Conservation (phyloP, 192 early-diverging fungal genomes). For the Umbelopsis vinacea region DNA sequence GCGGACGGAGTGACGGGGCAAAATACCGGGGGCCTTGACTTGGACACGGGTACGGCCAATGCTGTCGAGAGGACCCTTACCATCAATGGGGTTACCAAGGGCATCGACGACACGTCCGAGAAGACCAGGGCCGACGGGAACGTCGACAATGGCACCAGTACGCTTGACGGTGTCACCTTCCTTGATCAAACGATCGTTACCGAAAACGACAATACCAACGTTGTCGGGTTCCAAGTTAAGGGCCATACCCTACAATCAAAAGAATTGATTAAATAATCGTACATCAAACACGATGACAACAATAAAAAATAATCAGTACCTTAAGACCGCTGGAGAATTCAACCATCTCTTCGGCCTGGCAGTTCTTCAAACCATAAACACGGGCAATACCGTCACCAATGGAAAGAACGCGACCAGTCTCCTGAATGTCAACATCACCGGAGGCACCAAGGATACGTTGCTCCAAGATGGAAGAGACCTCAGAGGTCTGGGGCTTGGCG, state of each 20-base stretch:
- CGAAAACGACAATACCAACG: conserved; percentile 99
- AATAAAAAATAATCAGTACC: conserved; percentile 60
- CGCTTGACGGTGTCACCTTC: conserved; percentile 99
- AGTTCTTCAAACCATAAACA: conserved; percentile 98
- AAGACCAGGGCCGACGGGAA: conserved; percentile 88
- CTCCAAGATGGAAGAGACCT: conserved; percentile 98
- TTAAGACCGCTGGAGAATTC: conserved; percentile 99
- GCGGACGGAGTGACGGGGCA: conserved; percentile 98
- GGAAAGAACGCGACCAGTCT: conserved; percentile 98
- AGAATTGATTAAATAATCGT: not conserved
- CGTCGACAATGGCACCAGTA: conserved; percentile 98
- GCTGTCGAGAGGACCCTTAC: conserved; percentile 95
- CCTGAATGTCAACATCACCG: conserved; percentile 88
- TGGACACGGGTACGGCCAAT: conserved; percentile 89
- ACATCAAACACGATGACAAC: no score
- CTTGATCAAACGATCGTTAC: conserved; percentile 99
- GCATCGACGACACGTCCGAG: conserved; percentile 99
- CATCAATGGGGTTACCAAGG: conserved; percentile 99
- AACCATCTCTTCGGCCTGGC: conserved; percentile 99
- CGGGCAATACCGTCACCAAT: conserved; percentile 99
- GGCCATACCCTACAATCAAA: conserved; percentile 85
- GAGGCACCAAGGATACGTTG: conserved; percentile 91
- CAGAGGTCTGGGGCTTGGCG: conserved; percentile 78
- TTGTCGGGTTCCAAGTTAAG: conserved; percentile 99
- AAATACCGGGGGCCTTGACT: conserved; percentile 99